Evolutionary conservation across 2,329 filamentous ascomycete genomes (phyloP).

Genomic region (Nothophaeocryptopus gaeumannii): DNA sequence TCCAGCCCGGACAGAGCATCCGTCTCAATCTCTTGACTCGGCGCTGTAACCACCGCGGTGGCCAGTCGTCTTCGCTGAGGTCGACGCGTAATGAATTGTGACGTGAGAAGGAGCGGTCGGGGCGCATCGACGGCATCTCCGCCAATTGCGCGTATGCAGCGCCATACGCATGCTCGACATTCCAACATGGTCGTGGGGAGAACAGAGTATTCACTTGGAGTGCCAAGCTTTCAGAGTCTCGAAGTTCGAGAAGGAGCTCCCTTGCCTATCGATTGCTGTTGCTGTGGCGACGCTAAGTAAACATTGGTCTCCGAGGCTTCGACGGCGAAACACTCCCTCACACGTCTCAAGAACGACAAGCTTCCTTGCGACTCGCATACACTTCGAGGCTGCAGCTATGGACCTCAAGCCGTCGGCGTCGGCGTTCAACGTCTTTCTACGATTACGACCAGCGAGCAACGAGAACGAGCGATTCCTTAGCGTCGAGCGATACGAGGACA

Average conservation of each 20-base stretch:
- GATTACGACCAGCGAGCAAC: conserved; percentile 56
- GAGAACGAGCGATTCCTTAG: conserved; percentile 68
- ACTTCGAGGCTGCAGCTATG: conserved; percentile 17
- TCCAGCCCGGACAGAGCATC: conserved; percentile 33
- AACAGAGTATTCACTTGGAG: no score
- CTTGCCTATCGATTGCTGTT: no score
- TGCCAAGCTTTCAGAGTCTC: neutral
- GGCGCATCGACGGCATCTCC: conserved; percentile 27
- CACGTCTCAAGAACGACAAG: no score
- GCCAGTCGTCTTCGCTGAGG: conserved; percentile 8
- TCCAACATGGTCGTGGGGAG: conserved; percentile 41
- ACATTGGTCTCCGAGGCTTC: neutral
- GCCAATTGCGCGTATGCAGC: conserved; percentile 42
- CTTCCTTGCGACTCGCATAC: no score
- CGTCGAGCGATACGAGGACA: conserved; percentile 57
- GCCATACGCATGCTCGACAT: conserved; percentile 45
- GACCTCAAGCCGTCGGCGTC: conserved; percentile 34
- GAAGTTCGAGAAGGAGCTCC: neutral
- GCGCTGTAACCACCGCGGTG: conserved; percentile 8
- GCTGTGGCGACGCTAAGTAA: no score
- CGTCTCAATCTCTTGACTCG: conserved; percentile 2
- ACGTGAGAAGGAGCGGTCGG: conserved; percentile 26
- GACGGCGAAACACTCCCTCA: no score
- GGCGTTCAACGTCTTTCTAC: conserved; percentile 88
- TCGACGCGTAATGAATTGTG: conserved; percentile 13